phyloP scores from a whole-genome alignment of 2,329 filamentous ascomycete species.

The Pezicula radicicola region DNA sequence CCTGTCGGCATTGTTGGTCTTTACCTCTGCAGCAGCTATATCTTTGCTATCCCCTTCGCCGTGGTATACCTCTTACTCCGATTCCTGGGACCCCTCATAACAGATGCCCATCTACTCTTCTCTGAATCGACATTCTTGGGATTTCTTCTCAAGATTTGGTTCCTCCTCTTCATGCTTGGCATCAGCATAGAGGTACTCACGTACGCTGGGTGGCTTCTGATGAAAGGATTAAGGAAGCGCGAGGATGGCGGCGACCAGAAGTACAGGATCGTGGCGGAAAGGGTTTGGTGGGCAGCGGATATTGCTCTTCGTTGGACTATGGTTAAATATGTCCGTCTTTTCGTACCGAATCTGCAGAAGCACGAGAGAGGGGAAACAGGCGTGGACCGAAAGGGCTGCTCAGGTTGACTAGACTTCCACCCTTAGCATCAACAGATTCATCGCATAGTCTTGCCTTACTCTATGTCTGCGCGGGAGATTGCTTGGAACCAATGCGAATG shows the following conservation, averaged over 20 bases:
- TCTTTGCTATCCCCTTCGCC: constrained; percentile 4
- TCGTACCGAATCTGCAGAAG: background rate
- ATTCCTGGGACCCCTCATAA: constrained; percentile 2
- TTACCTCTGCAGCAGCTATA: constrained; percentile 5
- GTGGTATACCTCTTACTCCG: constrained; percentile 5
- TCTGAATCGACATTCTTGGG: constrained; percentile 3
- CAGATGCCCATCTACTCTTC: constrained; percentile 6
- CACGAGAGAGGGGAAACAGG: background rate
- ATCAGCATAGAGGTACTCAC: constrained; percentile 6
- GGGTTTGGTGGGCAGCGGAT: background rate
- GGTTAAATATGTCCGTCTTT: background rate
- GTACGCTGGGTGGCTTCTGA: constrained; percentile 5
- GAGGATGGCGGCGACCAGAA: constrained; percentile 7
- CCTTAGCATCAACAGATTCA: background rate
- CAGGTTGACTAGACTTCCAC: background rate
- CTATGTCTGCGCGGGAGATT: background rate
- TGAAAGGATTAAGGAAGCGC: constrained; percentile 7
- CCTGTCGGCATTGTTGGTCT: constrained; percentile 3
- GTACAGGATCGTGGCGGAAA: constrained; percentile 3
- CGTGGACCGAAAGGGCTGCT: background rate
- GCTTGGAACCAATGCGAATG: background rate
- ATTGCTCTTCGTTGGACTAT: background rate
- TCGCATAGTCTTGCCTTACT: background rate
- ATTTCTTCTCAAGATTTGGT: constrained; percentile 4
- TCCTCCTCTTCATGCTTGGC: constrained; percentile 6